A percentile compares a stretch with the other conserved stretches of the same genome.
Conservation (phyloP, 202 grass and related monocot species). For the Setaria viridis region DNA sequence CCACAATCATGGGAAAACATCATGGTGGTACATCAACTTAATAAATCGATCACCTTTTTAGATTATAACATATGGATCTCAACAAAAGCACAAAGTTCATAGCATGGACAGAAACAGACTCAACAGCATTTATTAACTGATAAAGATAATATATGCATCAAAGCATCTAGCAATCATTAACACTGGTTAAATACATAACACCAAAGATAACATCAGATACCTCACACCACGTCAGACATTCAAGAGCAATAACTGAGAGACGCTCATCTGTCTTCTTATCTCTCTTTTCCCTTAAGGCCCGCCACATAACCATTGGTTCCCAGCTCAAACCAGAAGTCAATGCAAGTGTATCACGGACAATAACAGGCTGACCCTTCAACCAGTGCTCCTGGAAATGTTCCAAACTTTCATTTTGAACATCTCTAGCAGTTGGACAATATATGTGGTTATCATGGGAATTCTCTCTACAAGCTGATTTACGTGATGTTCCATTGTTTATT, state of each 20-base stretch:
- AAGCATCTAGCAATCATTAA: neutral
- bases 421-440: slow-evolving; percentile 67
- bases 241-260: slow-evolving; percentile 62
- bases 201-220: slow-evolving; percentile 31
- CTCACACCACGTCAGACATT: slow-evolving; percentile 65
- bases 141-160: neutral
- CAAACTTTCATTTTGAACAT: slow-evolving; percentile 56
- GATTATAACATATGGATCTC: neutral
- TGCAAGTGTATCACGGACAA: slow-evolving; percentile 73
- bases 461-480: slow-evolving; percentile 57
- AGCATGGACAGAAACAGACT: neutral
- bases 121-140: neutral
- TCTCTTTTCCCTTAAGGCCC: slow-evolving; percentile 71
- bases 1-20: neutral
- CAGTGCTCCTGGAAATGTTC: slow-evolving; percentile 93
- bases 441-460: slow-evolving; percentile 68
- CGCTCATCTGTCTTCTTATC: slow-evolving; percentile 43
- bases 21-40: neutral
- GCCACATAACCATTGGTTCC: slow-evolving; percentile 99
- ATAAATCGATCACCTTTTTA: neutral
- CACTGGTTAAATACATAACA: neutral
- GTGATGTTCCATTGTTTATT: neutral
- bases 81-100: neutral
- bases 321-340: slow-evolving; percentile 94
- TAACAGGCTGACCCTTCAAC: slow-evolving; percentile 81